phyloP scores from a whole-genome alignment of 495 filamentous ascomycete genomes.

The Hypoxylon trugodes region DNA sequence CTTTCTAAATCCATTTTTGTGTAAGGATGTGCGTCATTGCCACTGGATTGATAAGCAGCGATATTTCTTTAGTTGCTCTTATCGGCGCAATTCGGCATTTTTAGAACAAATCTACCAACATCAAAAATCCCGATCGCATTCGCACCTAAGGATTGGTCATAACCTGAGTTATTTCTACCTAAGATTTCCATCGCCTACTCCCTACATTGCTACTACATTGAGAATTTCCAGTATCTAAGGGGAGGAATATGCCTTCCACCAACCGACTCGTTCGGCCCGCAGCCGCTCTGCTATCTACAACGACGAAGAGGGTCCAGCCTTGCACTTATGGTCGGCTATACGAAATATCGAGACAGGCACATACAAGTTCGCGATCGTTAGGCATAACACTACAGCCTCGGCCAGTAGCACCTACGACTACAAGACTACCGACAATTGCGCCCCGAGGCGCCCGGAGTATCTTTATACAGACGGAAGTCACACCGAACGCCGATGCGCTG shows the following conservation, averaged over 20 bases:
- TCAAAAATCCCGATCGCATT: slow-evolving; percentile 16
- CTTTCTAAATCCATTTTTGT: not conserved
- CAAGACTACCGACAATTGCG: slow-evolving; percentile 22
- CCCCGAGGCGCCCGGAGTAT: slow-evolving; percentile 73
- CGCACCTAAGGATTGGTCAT: slow-evolving; percentile 6
- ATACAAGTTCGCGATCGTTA: slow-evolving; percentile 37
- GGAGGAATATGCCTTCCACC: slow-evolving; percentile 38
- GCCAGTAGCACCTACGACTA: slow-evolving; percentile 13
- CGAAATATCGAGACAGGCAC: slow-evolving; percentile 33
- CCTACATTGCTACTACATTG: no score
- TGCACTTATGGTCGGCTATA: slow-evolving; percentile 31
- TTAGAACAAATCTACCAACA: slow-evolving; percentile 2
- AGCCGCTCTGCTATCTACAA: slow-evolving; percentile 34
- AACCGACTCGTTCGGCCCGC: slow-evolving; percentile 38
- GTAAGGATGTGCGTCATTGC: slow-evolving; percentile 36
- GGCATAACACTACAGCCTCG: slow-evolving; percentile 40
- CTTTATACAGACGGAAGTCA: slow-evolving; percentile 96
- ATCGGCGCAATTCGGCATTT: slow-evolving; percentile 35
- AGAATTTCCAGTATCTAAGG: not conserved
- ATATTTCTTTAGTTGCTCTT: slow-evolving; percentile 31
- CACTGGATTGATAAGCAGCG: slow-evolving; percentile 39
- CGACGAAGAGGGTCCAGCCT: slow-evolving; percentile 29
- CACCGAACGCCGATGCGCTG: slow-evolving; percentile 89
- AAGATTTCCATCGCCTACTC: not conserved
- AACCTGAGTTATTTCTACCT: not conserved